Evolutionary conservation across 2,329 filamentous ascomycete genomes (phyloP), one percentile per base, ranked within the genome.

Genomic region (Teratosphaeria nubilosa): DNA sequence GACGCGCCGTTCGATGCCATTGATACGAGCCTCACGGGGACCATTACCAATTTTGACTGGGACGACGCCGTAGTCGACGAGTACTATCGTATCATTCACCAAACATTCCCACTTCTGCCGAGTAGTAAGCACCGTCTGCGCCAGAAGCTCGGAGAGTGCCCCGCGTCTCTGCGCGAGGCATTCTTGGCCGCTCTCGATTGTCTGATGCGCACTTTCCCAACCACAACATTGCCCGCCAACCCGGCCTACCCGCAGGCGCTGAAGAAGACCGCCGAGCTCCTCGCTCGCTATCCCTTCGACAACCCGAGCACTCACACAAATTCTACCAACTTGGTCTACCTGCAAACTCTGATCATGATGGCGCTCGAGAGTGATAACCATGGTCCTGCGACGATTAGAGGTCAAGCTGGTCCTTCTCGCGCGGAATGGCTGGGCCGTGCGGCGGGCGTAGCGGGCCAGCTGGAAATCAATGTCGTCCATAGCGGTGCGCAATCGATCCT

Each of bases 311-410:
- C 68, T 37, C 73, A 75, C 58, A 73, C 74, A 10, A 68, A 73
- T 34, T 66, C 74, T 57, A 69, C 76, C 60, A 76, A 78, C 68
- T 64, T 80, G 11, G 66, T 88, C 0, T 84, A 86, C 67, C 77
- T 88, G 6, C 86, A 89, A 67, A 84, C 83, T 0, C 74, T 89
- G 45, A 74, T 89, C 37, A 75, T 90, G 53, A 78, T 88, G 68
- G 80, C 82, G 13, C 80, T 89, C 30, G 84, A 86, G 61, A 81
- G 84, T 1, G 85, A 87, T 65, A 79, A 83, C 65, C 73, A 79
- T 64, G 76, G 82, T 10, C 74, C 76, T 14, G 69, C 70, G n/a
- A 72, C 72, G 2, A 73, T 73, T 41, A 74, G 76, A 51, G 78
- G 79, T 1, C 76, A 75, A 66, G 69, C 70, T 50, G 74, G 74